Evolutionary conservation across 2,329 filamentous ascomycete species (phyloP), one percentile per base, ranked within the genome.

Genomic region (Cladosporium phlei): DNA sequence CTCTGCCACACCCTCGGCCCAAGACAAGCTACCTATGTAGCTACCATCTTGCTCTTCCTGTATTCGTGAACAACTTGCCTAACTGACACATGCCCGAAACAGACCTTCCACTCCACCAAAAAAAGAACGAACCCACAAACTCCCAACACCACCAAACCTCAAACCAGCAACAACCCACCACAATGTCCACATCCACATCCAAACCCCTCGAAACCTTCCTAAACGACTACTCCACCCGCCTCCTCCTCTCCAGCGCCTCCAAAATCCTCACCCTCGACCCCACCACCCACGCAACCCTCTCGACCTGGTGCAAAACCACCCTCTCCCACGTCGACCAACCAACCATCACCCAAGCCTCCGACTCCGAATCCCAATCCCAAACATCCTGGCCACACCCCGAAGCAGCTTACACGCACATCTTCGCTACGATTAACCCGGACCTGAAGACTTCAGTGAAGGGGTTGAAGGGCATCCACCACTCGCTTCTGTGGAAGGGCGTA

Each of bases 231-330:
- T 33, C 28, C 21, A 27, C 45, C 24, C 45, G 45, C 14, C 45
- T 47, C 28, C 20, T 29, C 21, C 22, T 47, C 45, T 47, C 45
- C 10, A 7, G 35, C 28, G 37, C 35, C 12, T 47, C 45, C 35
- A 47, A 47, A 16, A 47, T 47, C 45, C 45, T 47, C 29, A 40
- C 35, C 37, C 38, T 47, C 17, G 35, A 39, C 35, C 5, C n/a
- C 4, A 12, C 11, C 14, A 34, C 38, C n/a, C 25, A 32, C 22
- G 35, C 24, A 4, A 29, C 38, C 21, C 34, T 47, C 3, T 33
- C 21, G 17, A 9, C 35, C 19, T 47, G 45, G 45, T 28, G 28
- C 28, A 39, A 39, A 20, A 17, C 25, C 7, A 40, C 25, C 21
- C 29, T 47, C 35, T 19, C 35, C 9, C n/a, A 20, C 27, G 25